phyloP scores from a whole-genome alignment of 2,329 filamentous ascomycete genomes.

The Volutella citrinella region DNA sequence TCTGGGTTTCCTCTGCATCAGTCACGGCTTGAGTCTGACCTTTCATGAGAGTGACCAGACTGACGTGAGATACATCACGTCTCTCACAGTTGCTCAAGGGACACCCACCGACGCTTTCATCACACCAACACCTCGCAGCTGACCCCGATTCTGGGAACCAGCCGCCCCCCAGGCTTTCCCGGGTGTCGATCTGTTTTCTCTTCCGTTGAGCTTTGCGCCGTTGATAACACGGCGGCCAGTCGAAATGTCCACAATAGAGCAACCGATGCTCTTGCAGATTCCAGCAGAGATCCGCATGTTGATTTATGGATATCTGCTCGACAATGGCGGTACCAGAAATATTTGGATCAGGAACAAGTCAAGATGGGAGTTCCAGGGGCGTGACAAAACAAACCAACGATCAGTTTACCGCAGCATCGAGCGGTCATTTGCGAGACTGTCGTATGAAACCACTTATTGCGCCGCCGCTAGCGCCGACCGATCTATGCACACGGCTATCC shows the following conservation, averaged over 20 bases:
- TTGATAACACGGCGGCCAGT: no score
- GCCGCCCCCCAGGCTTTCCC: no score
- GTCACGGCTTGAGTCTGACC: no score
- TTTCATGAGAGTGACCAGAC: no score
- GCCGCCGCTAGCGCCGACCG: slow-evolving; percentile 16
- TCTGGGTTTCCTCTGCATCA: no score
- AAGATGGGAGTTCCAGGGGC: slow-evolving; percentile 18
- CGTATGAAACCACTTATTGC: slow-evolving; percentile 53
- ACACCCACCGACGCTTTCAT: no score
- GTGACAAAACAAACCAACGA: slow-evolving; percentile 21
- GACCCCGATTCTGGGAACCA: no score
- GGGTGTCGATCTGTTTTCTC: no score
- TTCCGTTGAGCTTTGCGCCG: no score
- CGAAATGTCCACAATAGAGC: slow-evolving; percentile 15
- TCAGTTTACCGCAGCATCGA: slow-evolving; percentile 41
- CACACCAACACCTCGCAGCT: no score
- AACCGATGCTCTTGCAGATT: slow-evolving; percentile 29
- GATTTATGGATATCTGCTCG: slow-evolving; percentile 43
- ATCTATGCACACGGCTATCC: slow-evolving; percentile 41
- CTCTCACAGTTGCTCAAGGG: no score
- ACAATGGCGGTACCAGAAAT: slow-evolving; percentile 35
- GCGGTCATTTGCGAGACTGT: slow-evolving; percentile 36
- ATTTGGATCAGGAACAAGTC: slow-evolving; percentile 40
- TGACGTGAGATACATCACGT: no score
- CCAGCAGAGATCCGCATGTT: slow-evolving; percentile 42